Conservation (phyloP, 2,329 filamentous ascomycete genomes). For the Alternaria viburni region DNA sequence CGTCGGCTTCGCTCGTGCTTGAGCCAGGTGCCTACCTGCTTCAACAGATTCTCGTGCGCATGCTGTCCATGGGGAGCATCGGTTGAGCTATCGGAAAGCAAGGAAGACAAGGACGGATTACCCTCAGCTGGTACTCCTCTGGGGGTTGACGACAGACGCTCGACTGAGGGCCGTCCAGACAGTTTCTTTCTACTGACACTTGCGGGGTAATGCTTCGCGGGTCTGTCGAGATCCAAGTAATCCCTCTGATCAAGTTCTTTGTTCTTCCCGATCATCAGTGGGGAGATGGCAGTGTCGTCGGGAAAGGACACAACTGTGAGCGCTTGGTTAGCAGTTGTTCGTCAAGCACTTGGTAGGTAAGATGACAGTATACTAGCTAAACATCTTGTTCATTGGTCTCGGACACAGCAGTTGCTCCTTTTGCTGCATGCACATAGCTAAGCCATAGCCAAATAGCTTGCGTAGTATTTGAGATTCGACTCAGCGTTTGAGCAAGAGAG, state of each 20-base stretch:
- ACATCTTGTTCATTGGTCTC: not conserved
- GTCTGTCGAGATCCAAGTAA: constrained; percentile 49
- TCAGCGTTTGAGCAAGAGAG: not conserved
- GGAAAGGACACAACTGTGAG: constrained; percentile 55
- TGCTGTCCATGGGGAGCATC: constrained; percentile 29
- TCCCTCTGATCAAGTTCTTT: constrained; percentile 55
- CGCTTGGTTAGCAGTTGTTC: constrained; percentile 29
- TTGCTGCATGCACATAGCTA: not conserved
- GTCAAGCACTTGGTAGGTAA: not conserved
- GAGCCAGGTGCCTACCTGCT: constrained; percentile 83
- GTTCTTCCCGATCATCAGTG: constrained; percentile 53
- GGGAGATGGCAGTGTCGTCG: constrained; percentile 54
- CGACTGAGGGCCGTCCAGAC: constrained; percentile 50
- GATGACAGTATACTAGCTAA: not conserved
- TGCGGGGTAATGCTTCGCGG: constrained; percentile 44
- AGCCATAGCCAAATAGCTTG: not conserved
- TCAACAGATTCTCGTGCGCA: constrained; percentile 59
- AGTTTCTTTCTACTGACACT: constrained; percentile 52
- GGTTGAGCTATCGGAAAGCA: constrained; percentile 39
- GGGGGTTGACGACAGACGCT: constrained; percentile 35
- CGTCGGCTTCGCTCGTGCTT: constrained; percentile 77
- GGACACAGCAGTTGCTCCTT: not conserved
- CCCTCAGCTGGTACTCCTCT: constrained; percentile 28
- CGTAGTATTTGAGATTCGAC: not conserved
- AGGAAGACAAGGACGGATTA: constrained; percentile 40